A percentile compares a stretch with the other conserved stretches of the same genome.
Conservation (phyloP, 352 stramenopile species). For the Peronospora destructor region DNA sequence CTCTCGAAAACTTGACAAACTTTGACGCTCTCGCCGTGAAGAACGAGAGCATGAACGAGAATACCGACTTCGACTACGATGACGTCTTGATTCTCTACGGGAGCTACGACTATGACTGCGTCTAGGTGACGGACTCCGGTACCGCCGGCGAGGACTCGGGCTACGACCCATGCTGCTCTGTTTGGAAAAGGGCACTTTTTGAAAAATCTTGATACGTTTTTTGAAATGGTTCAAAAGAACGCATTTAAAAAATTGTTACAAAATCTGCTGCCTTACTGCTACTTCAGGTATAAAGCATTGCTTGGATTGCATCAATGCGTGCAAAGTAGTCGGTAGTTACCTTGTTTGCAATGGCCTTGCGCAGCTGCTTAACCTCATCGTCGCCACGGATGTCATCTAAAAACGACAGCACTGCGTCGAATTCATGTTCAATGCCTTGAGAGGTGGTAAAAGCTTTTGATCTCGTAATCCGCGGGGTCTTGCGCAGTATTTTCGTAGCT, state of each 20-base stretch:
- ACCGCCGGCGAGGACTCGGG: constrained; percentile 25
- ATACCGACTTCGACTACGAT: constrained; percentile 13
- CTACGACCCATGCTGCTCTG: constrained; percentile 20
- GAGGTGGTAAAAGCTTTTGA: constrained; percentile 38
- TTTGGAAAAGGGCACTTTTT: background rate
- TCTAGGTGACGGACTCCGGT: constrained; percentile 19
- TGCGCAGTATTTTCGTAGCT: constrained; percentile 4
- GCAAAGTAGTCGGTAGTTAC: constrained; percentile 63
- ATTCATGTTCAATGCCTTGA: constrained; percentile 63
- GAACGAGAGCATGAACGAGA: constrained; percentile 24
- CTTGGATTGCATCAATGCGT: constrained; percentile 57
- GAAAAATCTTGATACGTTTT: background rate
- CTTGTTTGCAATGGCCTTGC: constrained; percentile 59
- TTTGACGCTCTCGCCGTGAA: constrained; percentile 20
- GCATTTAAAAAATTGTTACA: background rate
- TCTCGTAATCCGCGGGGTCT: constrained; percentile 25
- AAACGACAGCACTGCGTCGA: constrained; percentile 71
- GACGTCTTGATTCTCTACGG: constrained; percentile 15
- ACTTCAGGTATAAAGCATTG: constrained; percentile 18
- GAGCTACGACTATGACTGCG: constrained; percentile 27
- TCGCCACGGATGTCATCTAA: constrained; percentile 64
- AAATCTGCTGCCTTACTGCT: background rate
- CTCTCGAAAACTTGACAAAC: constrained; percentile 19
- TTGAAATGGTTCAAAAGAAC: background rate
- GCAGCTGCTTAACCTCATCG: constrained; percentile 54